Conservation (phyloP, 2,329 filamentous ascomycete species). For the Penicillium capsulatum region DNA sequence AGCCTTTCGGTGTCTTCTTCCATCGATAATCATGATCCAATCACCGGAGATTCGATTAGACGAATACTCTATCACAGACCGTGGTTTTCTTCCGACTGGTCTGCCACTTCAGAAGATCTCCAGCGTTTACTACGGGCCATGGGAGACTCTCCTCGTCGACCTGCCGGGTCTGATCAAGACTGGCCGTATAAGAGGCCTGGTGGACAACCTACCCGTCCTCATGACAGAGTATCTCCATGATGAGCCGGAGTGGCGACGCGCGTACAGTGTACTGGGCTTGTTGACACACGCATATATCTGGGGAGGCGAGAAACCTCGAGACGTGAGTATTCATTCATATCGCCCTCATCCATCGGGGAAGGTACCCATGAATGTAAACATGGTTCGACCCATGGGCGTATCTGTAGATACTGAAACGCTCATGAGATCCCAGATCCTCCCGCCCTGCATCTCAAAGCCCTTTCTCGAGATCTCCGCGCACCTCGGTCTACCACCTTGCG, state of each 20-base stretch:
- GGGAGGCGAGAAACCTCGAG: slow-evolving; percentile 67
- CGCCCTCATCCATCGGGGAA: no score
- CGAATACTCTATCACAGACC: slow-evolving; percentile 61
- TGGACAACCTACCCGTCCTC: slow-evolving; percentile 74
- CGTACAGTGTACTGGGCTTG: slow-evolving; percentile 71
- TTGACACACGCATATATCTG: slow-evolving; percentile 79
- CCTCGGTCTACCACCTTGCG: slow-evolving; percentile 39
- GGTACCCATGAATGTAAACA: no score
- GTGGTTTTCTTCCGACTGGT: slow-evolving; percentile 79
- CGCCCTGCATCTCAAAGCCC: slow-evolving; percentile 35
- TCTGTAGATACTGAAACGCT: no score
- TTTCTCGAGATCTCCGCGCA: slow-evolving; percentile 36
- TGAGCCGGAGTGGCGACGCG: slow-evolving; percentile 81
- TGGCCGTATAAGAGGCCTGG: slow-evolving; percentile 67
- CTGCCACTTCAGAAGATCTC: slow-evolving; percentile 70
- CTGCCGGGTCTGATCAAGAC: slow-evolving; percentile 73
- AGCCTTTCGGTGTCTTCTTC: no score
- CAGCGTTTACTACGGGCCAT: slow-evolving; percentile 83
- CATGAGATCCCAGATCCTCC: slow-evolving; percentile 27
- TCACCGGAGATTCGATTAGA: slow-evolving; percentile 46
- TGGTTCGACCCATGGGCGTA: no score
- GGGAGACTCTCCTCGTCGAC: slow-evolving; percentile 75
- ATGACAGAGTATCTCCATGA: slow-evolving; percentile 70
- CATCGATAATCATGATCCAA: slow-evolving; percentile 21
- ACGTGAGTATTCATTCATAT: no score